Evolutionary conservation across 208 protist genomes (phyloP), one percentile per base, ranked within the genome.

Genomic region (Blechomonas ayalai): DNA sequence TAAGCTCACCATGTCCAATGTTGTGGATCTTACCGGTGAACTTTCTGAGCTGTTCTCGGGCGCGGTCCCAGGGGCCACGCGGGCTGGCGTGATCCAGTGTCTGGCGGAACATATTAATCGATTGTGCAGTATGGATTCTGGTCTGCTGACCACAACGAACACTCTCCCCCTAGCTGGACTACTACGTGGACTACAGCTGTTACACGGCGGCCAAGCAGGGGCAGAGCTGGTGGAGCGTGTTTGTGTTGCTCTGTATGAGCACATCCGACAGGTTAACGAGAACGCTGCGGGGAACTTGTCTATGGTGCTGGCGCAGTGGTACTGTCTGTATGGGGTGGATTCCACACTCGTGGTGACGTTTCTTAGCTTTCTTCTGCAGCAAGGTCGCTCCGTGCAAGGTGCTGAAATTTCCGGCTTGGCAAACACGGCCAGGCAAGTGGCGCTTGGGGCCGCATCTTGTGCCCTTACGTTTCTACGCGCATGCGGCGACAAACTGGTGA

Each of bases 401-500:
- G 28, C 13, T 22, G 9, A 10, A n/a, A 7, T n/a, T 8, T 7
- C n/a, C 18, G 10, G 7, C 19, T 39, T 13, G 7, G 25, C 18
- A 20, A 24, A 39, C 45, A 6, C 7, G 16, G 42, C 50, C 25
- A 57, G 37, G 1, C 34, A 37, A 37, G 40, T 52, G 33, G 47
- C 59, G n/a, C 37, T 82, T 8, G 67, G 57, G 32, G 83, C 72
- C 5, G 73, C 60, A 9, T 57, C 78, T 1, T 81, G 75, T 34
- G 73, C 58, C 0, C 41, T 92, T 34, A 64, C 70, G 6, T 34
- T 88, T 37, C 70, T 92, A 42, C 79, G 84, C 4, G 60, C 62
- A 1, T 89, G 80, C 36, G 84, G 84, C 25, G 84, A 81, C 48
- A 89, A 90, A 44, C 45, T 92, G 9, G 47, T 75, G 20, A 92